These are phyloP conservation scores for Fusarium tupiense DNA, from an alignment of 2,329 filamentous ascomycete genomes.

Conservation along the genomic window DNA sequence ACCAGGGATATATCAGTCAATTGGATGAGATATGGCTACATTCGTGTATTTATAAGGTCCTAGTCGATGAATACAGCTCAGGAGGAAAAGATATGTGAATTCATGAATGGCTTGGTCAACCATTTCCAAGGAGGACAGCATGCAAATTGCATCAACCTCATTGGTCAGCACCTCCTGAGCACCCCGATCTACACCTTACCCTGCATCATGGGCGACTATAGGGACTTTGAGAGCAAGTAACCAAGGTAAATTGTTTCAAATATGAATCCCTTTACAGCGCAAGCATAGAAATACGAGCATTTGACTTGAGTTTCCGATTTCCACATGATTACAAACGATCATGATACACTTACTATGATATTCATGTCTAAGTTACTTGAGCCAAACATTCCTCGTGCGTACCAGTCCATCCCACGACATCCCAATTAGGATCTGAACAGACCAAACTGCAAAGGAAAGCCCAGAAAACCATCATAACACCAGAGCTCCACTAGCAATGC, in stretches of 20 bases:
- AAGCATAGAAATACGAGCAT: not conserved
- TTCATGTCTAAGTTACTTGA: conserved; percentile 11
- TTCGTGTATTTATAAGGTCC: not conserved
- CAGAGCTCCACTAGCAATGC: conserved; percentile 30
- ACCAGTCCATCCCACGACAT: not conserved
- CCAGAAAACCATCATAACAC: conserved; percentile 27
- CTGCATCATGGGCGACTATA: not conserved
- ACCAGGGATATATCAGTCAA: not conserved
- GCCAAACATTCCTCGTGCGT: conserved; percentile 9
- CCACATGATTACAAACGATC: not conserved
- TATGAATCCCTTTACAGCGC: no score
- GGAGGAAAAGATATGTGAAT: not conserved
- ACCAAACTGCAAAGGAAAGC: conserved; percentile 14
- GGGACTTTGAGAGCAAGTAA: not conserved
- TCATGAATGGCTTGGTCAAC: not conserved
- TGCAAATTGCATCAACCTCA: conserved; percentile 22
- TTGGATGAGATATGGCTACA: not conserved
- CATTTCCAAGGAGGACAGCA: conserved; percentile 16
- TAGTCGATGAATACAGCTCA: not conserved
- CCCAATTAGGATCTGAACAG: not conserved
- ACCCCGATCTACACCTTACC: not conserved
- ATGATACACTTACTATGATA: conserved; percentile 1
- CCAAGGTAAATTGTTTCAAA: not conserved
- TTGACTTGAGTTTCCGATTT: not conserved
- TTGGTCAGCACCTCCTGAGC: conserved; percentile 17